phyloP scores from a whole-genome alignment of 2,329 filamentous ascomycete species.

The Cladosporium cucumerinum region DNA sequence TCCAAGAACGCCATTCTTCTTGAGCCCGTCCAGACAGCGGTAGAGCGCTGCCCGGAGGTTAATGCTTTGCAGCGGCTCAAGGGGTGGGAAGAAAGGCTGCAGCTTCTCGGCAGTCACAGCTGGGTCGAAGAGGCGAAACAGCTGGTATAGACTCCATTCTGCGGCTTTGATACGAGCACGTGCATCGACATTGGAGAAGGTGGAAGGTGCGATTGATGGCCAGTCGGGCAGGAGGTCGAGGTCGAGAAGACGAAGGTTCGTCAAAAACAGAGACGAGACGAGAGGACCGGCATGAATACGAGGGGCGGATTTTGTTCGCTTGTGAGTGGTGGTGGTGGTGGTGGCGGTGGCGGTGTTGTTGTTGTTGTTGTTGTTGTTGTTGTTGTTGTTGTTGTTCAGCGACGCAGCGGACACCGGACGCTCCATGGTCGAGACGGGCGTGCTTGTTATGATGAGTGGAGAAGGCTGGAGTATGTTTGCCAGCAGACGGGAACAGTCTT shows the following conservation, averaged over 20 bases:
- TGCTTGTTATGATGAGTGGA: not conserved
- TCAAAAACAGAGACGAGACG: slow-evolving; percentile 66
- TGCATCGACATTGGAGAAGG: slow-evolving; percentile 63
- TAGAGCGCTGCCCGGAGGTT: slow-evolving; percentile 84
- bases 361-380: not conserved
- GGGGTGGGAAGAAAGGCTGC: slow-evolving; percentile 82
- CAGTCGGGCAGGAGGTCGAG: slow-evolving; percentile 74
- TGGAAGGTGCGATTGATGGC: slow-evolving; percentile 68
- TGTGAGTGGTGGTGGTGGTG: not conserved
- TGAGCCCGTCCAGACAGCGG: slow-evolving; percentile 75
- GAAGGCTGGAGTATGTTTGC: not conserved
- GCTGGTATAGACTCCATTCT: slow-evolving; percentile 87
- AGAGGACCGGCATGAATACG: slow-evolving; percentile 6
- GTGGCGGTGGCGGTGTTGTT: not conserved
- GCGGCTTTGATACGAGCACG: slow-evolving; percentile 77
- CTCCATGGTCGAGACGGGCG: not conserved
- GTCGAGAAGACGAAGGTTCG: slow-evolving; percentile 78
- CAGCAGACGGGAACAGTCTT: not conserved
- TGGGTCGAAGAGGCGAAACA: slow-evolving; percentile 81
- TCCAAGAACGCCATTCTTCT: slow-evolving; percentile 80
- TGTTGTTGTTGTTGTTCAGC: not conserved
- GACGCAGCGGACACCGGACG: not conserved
- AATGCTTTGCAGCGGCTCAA: slow-evolving; percentile 84
- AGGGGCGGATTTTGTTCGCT: slow-evolving; percentile 1
- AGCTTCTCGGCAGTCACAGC: slow-evolving; percentile 77